Evolutionary conservation across 2,329 filamentous ascomycete species (phyloP).

Genomic region (Colletotrichum siamense): DNA sequence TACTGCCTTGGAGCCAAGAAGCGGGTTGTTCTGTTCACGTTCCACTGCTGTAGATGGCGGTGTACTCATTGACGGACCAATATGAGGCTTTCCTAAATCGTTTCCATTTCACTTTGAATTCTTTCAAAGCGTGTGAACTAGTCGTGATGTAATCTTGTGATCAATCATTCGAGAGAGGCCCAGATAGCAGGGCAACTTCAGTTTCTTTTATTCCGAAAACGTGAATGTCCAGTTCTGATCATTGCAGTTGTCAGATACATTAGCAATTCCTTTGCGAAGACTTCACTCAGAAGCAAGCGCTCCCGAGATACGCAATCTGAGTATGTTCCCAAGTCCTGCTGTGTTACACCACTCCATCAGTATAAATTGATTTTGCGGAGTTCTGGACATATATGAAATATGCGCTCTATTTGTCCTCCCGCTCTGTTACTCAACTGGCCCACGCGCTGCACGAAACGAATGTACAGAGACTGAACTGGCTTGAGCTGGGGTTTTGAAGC

Average conservation of each 20-base stretch:
- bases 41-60: background rate
- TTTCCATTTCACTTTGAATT: background rate
- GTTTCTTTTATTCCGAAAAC: background rate
- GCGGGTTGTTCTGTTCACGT: background rate
- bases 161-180: background rate
- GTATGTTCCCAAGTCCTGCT: background rate
- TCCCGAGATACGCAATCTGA: background rate
- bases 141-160: background rate
- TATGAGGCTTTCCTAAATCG: background rate
- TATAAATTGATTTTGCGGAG: fast-evolving
- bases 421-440: background rate
- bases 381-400: background rate
- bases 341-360: background rate
- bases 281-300: background rate
- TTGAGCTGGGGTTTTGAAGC: fast-evolving
- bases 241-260: background rate
- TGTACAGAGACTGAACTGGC: background rate
- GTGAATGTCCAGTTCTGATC: background rate
- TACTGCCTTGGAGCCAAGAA: background rate
- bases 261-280: background rate
- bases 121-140: background rate
- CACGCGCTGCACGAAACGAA: background rate
- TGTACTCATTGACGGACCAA: background rate
- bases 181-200: fast-evolving
- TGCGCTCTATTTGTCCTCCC: background rate